Conservation (phyloP, 257 asterid genomes). For the Parsonsia alboflavescens region DNA sequence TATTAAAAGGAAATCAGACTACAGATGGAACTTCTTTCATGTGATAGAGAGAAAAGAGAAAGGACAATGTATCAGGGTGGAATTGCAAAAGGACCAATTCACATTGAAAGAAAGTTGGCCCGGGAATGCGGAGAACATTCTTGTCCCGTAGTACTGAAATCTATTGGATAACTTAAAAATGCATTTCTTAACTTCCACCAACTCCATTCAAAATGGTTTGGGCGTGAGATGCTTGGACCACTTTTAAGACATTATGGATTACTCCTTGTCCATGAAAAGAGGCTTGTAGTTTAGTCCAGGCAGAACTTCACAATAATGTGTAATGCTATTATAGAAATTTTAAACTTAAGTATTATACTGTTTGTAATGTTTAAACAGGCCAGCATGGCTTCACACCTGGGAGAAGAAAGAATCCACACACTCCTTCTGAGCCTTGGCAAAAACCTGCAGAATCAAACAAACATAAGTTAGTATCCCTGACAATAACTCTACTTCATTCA, state of each 20-base stretch:
- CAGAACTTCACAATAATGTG: neutral
- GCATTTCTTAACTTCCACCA: neutral
- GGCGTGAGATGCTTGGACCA: neutral
- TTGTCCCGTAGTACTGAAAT: neutral
- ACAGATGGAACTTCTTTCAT: neutral
- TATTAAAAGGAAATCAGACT: neutral
- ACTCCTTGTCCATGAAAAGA: neutral
- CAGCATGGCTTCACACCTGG: conserved; percentile 51
- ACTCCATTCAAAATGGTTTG: neutral
- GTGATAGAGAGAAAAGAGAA: neutral
- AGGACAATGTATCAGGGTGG: neutral
- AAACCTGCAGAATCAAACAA: conserved; percentile 52
- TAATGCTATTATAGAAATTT: neutral
- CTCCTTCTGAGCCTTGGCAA: conserved; percentile 86
- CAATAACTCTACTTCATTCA: conserved; percentile 13
- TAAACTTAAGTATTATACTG: neutral
- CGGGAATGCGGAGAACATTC: neutral
- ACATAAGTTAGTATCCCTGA: conserved; percentile 5
- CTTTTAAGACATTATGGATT: neutral
- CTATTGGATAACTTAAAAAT: neutral
- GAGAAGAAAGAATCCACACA: conserved; percentile 85
- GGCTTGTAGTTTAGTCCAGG: neutral
- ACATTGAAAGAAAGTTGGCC: neutral
- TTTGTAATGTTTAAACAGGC: neutral
- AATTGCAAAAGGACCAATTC: neutral